Base-by-base conservation (phyloP, 2,329 filamentous ascomycete genomes). In the Neocatenulostroma microsporum region DNA sequence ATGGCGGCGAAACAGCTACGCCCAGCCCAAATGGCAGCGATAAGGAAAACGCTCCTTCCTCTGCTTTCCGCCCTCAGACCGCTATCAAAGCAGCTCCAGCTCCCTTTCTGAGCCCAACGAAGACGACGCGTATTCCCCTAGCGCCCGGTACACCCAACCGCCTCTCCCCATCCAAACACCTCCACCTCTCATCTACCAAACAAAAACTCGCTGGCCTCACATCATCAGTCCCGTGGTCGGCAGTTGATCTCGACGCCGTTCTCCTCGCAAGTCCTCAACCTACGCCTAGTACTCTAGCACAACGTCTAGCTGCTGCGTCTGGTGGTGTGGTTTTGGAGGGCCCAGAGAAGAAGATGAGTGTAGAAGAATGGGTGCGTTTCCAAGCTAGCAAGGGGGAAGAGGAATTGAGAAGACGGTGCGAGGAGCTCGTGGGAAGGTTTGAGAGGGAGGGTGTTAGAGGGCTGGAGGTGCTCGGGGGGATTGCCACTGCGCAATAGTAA, bases 331-430 rank as follows among this genome's bases (percentile, higher is more conserved):
- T n/a, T n/a, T 63, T 98, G 36, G 81, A 75, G 2, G 82, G 73
- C 36, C 75, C 79, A 0, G 91, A 96, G 66, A 87, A 82, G 67
- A 69, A 73, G 24, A 94, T 98, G 88, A 89, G 80, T 4, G 85
- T 96, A 0, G 86, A 94, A 59, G 80, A 95, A 60, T 98, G 89
- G 86, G 82, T 98, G 25, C 69, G 79, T 40, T 75, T 80, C 62
- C 88, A 91, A 48, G 91, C 91, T 0, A 73, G 74, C 42, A 70
- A 80, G 55, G 86, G 84, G 0, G 88, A 96, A 66, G 76, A 80
- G 61, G 80, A 78, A 58, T 67, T 98, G 37, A 81, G 80, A 54
- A 66, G 72, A 23, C 83, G 93, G 57, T 94, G 87, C 54, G 89
- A 96, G 66, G 67, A 76, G 18, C 75, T 94, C 60, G 85, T 98